Base-by-base conservation (phyloP, 1,139 yeast genomes). In the Saccharomyces pastorianus region DNA sequence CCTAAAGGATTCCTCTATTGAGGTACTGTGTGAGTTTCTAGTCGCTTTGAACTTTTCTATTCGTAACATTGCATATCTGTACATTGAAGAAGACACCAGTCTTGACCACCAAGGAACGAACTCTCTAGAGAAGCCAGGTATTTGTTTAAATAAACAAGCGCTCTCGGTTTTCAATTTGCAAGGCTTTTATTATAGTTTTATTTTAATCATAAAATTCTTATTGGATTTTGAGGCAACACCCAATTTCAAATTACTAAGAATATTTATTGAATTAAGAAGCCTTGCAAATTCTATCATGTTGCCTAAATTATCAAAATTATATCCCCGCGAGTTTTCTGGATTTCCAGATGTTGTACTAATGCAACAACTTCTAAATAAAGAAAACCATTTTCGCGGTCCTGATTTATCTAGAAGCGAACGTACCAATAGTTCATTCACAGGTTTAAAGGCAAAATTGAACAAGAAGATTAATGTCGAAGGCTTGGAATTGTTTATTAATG, bases 201-300 rank as follows among this genome's bases (percentile, higher is more conserved):
- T 73, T 41, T 64, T 66, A 47, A 61, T 72, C 42, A 62, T 72
- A 1, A 72, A 72, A 57, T 72, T 72, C 50, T 57, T 72, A 1
- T 57, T 69, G 46, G 68, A 70, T 46, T 72, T 71, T 58, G 76
- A 73, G 54, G 51, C 56, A n/a, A 66, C 67, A 8, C 71, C 71
- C 14, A 68, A 68, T 51, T 68, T 68, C 50, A 68, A 68, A 50
- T 52, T 68, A 29, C 55, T 68, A 20, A 64, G 66, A 49, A 65
- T 68, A 9, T 68, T 62, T 47, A 61, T 64, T 3, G 69, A 66
- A 50, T 53, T 68, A 50, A 64, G 64, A 34, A 66, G 66, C 49
- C 50, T 68, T 48, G 66, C 68, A 1, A 60, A 61, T 46, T 56
- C 57, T 14, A 49, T 64, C 13, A 54, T 66, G 29, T 61, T 67